Evolutionary conservation across 441 rosid species (phyloP).

Genomic region (Brassica hybrid): DNA sequence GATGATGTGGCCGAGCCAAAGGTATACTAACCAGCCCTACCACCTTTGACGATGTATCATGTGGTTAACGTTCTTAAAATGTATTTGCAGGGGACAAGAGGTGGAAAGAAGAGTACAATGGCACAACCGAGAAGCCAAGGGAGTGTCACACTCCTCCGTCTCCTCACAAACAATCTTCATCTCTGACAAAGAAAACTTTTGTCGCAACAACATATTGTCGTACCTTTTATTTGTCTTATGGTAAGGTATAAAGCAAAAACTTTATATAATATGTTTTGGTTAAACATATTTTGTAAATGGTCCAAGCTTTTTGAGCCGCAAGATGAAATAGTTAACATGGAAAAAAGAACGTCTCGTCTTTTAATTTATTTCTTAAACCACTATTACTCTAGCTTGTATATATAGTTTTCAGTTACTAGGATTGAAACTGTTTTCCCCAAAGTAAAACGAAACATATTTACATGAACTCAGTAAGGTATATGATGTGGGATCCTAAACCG

Average conservation of each 20-base stretch:
- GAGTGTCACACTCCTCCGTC: conserved; percentile 61
- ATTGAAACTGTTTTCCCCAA: not conserved
- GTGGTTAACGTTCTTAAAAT: not conserved
- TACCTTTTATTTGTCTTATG: not conserved
- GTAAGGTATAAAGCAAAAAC: not conserved
- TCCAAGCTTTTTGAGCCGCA: not conserved
- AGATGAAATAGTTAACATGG: not conserved
- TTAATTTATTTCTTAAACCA: not conserved
- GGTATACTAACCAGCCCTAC: conserved; percentile 41
- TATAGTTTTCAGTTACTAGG: not conserved
- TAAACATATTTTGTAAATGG: not conserved
- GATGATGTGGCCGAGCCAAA: conserved; percentile 66
- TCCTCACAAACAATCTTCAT: conserved; percentile 67
- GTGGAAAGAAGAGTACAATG: conserved; percentile 53
- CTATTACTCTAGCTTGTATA: not conserved
- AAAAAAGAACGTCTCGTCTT: not conserved
- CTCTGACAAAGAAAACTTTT: conserved; percentile 39
- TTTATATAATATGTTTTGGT: not conserved
- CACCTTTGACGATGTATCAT: not conserved
- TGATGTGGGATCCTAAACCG: conserved; percentile 72
- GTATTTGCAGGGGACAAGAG: conserved; percentile 62
- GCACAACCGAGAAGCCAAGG: conserved; percentile 68
- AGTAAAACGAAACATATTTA: not conserved
- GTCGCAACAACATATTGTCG: not conserved
- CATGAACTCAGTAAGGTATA: conserved; percentile 23